These are phyloP conservation scores for Fusarium sp. DNA, from an alignment of 2,329 filamentous ascomycete species.

Conservation along the genomic window DNA sequence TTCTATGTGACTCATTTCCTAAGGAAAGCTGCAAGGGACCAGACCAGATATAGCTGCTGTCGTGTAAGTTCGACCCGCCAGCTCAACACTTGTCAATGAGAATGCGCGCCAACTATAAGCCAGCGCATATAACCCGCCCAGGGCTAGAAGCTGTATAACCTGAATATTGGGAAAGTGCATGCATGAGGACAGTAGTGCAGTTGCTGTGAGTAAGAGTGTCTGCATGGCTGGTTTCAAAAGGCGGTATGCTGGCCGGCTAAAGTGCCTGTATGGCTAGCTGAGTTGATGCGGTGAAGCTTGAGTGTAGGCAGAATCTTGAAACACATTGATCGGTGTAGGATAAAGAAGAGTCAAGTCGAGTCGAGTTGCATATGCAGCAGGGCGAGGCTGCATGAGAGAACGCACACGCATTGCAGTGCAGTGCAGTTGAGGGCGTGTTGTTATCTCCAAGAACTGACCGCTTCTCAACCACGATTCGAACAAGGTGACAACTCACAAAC, in stretches of 20 bases:
- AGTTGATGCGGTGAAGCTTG: constrained; percentile 33
- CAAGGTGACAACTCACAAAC: constrained; percentile 33
- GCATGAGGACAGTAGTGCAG: background rate
- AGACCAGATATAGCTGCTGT: constrained; percentile 20
- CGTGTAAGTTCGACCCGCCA: constrained; percentile 37
- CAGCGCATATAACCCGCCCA: constrained; percentile 14
- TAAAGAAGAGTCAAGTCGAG: constrained; percentile 11
- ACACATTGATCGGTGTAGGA: constrained; percentile 37
- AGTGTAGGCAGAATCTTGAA: constrained; percentile 30
- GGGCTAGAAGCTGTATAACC: constrained; percentile 10
- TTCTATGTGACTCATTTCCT: constrained; percentile 19
- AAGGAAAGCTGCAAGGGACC: constrained; percentile 38
- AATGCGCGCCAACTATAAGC: constrained; percentile 31
- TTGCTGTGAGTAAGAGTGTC: constrained; percentile 22
- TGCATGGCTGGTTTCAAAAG: constrained; percentile 37
- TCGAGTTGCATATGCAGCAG: constrained; percentile 19
- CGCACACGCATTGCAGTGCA: constrained; percentile 2
- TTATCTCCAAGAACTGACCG: constrained; percentile 35
- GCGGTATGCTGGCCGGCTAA: constrained; percentile 33
- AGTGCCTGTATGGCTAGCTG: constrained; percentile 14
- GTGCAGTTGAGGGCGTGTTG: constrained; percentile 25
- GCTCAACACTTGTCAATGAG: constrained; percentile 15
- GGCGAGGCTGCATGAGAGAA: constrained; percentile 27
- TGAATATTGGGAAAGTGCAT: constrained; percentile 20
- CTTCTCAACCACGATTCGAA: constrained; percentile 27